Evolutionary conservation across 331 rosid genomes (phyloP).

Genomic region (Phaseolus coccineus): DNA sequence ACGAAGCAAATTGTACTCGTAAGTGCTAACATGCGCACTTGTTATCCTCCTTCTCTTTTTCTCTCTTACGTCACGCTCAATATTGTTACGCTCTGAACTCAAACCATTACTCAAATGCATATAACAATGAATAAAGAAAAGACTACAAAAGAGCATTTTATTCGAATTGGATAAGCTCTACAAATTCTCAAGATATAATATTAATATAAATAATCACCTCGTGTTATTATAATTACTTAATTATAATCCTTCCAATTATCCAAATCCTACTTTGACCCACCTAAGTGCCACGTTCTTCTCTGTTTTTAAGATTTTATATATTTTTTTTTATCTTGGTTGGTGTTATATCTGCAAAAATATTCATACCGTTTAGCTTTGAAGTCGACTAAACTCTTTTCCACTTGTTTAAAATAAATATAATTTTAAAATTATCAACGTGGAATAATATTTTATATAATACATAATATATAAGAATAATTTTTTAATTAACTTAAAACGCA

Average conservation of each 20-base stretch:
- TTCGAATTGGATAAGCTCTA: neutral
- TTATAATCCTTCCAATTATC: too few relatives aligned
- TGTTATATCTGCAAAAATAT: too few relatives aligned
- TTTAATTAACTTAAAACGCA: too few relatives aligned
- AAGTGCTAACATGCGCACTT: neutral
- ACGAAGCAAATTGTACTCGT: conserved; percentile 32
- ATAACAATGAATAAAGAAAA: neutral
- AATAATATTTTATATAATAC: too few relatives aligned
- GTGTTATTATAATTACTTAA: too few relatives aligned
- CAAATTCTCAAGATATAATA: neutral
- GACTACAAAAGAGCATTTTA: neutral
- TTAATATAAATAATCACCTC: neutral
- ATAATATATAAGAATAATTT: too few relatives aligned
- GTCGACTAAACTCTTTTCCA: neutral
- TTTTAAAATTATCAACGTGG: too few relatives aligned
- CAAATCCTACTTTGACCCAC: neutral
- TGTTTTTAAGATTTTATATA: too few relatives aligned
- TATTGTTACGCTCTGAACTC: neutral
- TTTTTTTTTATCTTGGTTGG: too few relatives aligned
- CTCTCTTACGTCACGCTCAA: neutral
- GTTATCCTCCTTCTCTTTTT: neutral
- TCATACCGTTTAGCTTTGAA: neutral
- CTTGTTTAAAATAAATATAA: too few relatives aligned
- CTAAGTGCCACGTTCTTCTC: neutral
- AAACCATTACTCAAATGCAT: conserved; percentile 11